Evolutionary conservation across 2,329 filamentous ascomycete species (phyloP), one percentile per base, ranked within the genome.

Genomic region (Penicillium sp.): DNA sequence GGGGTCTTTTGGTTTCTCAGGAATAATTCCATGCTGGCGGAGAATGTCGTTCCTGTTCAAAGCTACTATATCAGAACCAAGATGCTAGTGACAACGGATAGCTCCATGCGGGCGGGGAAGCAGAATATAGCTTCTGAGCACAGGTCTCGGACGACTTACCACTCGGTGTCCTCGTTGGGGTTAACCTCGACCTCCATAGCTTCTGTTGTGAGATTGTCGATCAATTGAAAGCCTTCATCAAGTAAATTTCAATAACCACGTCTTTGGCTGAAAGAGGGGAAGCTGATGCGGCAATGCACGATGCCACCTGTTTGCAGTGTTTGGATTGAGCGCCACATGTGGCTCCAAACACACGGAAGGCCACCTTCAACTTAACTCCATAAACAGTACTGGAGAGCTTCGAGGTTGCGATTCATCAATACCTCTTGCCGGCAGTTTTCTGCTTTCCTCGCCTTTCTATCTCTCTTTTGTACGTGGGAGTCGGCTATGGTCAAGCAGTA

Each of bases 141-240:
- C 13, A 39, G 32, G 39, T 28, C 37, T 42, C 36, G 40, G 43
- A 27, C 33, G 42, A 56, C 57, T 50, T 74, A 90, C 93, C 93
- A 98, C 84, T 98, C 93, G 54, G 93, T 98, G 67, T 98, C 93
- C 54, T 90, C 93, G 65, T 97, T 95, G 29, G 91, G 91, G 66
- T 97, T 85, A 58, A 98, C 86, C 39, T 90, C 90, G 51, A 98
- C 93, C 62, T 84, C 79, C 54, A 84, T 66, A 62, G 66, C 62
- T 52, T 8, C 45, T 33, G n/a, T 28, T 38, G 29, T 29, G 34
- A 46, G 34, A 29, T 48, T 18, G 11, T 32, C 18, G 18, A 32
- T 8, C 29, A 32, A 32, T 32, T 32, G 29, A 11, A 8, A 11
- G 11, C 3, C 11, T 38, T 39, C 34, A 40, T 50, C 28, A 42